These are phyloP conservation scores for Chlorella variabilis DNA, from an alignment of 163 green algal genomes.

Conservation along the genomic window DNA sequence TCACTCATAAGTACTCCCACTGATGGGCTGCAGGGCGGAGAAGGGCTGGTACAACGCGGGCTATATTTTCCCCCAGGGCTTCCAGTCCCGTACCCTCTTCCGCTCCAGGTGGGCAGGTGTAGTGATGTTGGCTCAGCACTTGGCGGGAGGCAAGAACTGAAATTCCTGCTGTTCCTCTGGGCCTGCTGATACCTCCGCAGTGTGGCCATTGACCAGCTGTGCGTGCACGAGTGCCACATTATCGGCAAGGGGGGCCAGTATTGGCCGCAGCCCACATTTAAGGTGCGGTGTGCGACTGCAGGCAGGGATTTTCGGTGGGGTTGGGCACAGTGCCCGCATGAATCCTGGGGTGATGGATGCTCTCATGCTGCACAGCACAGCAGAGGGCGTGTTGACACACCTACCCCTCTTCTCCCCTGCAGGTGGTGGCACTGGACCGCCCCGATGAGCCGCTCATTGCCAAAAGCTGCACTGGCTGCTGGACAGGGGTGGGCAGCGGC, in stretches of 20 bases:
- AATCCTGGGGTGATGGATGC: too few relatives aligned
- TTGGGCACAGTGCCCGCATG: neutral
- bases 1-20: too few relatives aligned
- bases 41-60: slow-evolving; percentile 79
- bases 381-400: neutral
- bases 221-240: slow-evolving; percentile 85
- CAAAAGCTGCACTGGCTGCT: slow-evolving; percentile 89
- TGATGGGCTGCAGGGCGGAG: slow-evolving; percentile 19
- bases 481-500: slow-evolving; percentile 67
- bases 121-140: neutral
- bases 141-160: neutral
- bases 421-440: slow-evolving; percentile 80
- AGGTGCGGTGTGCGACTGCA: neutral
- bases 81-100: slow-evolving; percentile 82
- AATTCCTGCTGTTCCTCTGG: neutral
- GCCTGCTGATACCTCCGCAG: slow-evolving; percentile 3
- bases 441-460: slow-evolving; percentile 83
- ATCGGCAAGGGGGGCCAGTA: slow-evolving; percentile 71
- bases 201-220: slow-evolving; percentile 73
- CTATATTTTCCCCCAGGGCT: slow-evolving; percentile 95
- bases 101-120: slow-evolving; percentile 55
- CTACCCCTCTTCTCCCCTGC: neutral
- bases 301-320: neutral
- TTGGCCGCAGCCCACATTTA: slow-evolving; percentile 87
- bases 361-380: neutral